These are phyloP conservation scores for Dentipellis fragilis DNA, from an alignment of 768 basidiomycete species.

Conservation along the genomic window DNA sequence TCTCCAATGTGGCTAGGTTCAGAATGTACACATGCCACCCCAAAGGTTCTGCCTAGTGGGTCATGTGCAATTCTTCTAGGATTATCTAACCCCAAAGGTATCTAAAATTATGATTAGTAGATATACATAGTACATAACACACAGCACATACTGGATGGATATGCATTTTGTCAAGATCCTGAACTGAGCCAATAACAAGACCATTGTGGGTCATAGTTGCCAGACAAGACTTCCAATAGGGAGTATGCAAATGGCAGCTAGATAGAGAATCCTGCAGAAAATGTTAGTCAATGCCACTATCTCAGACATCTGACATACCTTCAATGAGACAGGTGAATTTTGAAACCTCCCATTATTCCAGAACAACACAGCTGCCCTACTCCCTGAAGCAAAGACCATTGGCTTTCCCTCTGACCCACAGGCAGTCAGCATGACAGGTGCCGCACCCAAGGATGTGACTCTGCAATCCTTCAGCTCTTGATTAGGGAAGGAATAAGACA, in stretches of 20 bases:
- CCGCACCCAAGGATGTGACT: constrained; percentile 50
- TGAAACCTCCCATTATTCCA: constrained; percentile 55
- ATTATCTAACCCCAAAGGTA: constrained; percentile 61
- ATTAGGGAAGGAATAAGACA: constrained; percentile 36
- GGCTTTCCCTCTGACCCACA: constrained; percentile 43
- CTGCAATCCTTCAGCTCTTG: constrained; percentile 38
- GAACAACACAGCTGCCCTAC: constrained; percentile 57
- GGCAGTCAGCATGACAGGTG: constrained; percentile 52
- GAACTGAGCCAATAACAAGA: constrained; percentile 56
- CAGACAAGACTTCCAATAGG: constrained; percentile 41
- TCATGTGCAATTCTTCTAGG: constrained; percentile 62
- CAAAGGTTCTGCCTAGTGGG: constrained; percentile 44
- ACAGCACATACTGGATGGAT: constrained; percentile 53
- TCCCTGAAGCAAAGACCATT: constrained; percentile 64
- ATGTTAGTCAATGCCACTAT: not conserved
- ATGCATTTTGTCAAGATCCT: constrained; percentile 68
- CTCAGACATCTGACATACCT: constrained; percentile 27
- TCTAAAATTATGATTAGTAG: constrained; percentile 27
- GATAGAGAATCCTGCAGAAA: constrained; percentile 33
- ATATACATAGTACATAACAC: not conserved
- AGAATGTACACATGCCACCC: constrained; percentile 49
- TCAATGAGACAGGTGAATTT: constrained; percentile 64
- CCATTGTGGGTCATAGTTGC: constrained; percentile 43
- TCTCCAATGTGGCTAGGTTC: constrained; percentile 47
- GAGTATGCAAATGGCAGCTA: constrained; percentile 43